Evolutionary conservation across 768 basidiomycete genomes (phyloP), one percentile per base, ranked within the genome.

Genomic region (Pleurotus tuber-regium): DNA sequence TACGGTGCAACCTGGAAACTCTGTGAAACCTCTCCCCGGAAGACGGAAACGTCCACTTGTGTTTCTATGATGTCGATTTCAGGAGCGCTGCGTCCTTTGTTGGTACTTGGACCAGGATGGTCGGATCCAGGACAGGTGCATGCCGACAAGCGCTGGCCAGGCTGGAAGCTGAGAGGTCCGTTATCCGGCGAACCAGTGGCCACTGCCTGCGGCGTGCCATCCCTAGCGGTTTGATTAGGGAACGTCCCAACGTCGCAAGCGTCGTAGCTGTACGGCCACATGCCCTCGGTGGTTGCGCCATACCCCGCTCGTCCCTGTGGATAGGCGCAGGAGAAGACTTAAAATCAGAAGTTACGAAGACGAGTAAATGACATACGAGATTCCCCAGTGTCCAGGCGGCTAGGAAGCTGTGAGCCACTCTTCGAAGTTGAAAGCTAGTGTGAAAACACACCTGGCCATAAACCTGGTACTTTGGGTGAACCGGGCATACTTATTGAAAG

Each of bases 41-140:
- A 76, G 3, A 67, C 53, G 50, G 47, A 54, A 2, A 75, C 59
- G 59, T 92, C 67, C 51, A 87, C 78, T 65, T 93, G 87, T 0
- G 92, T 84, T 72, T 98, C 95, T 52, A 96, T 63, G 54, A 98
- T 77, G 67, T 98, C 95, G 59, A 98, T 92, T 72, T 98, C 96
- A 1, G 96, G 95, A 1, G 87, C 90, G 26, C 83, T 83, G 46
- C 95, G 83, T 14, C 92, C 92, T 12, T 70, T 71, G 24, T 67
- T 75, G 49, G 76, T 74, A 53, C 60, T 75, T 2, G 95, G 95
- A 9, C 95, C 95, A 2, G 95, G 95, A 63, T 98, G 95, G 58
- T 92, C 90, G 24, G 82, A 80, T 10, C 82, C 84, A 0, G 86
- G 69, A 64, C 95, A 98, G 2, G 93, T 95, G 67, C 95, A 98